A percentile compares a stretch with the other conserved stretches of the same genome.
Evolutionary conservation across 192 early-diverging fungal species (phyloP).

Genomic region (Kickxella alabastrina): DNA sequence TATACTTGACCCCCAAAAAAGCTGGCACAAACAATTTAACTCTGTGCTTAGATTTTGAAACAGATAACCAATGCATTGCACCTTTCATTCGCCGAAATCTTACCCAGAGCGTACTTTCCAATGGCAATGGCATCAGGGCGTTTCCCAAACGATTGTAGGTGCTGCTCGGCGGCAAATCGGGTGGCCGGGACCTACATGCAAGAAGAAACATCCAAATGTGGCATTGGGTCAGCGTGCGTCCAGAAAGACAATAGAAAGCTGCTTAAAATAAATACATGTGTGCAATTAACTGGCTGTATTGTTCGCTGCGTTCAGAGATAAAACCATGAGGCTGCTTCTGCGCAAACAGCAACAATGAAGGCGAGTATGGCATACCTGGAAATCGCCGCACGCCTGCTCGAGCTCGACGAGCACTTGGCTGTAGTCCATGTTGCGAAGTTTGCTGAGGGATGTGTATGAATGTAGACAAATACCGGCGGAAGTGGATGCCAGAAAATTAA

Average conservation of each 20-base stretch:
- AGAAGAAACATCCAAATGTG: background rate
- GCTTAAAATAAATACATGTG: too few relatives aligned
- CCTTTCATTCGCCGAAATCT: too few relatives aligned
- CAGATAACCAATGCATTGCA: background rate
- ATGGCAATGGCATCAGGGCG: slow-evolving; percentile 39
- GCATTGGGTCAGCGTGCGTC: too few relatives aligned
- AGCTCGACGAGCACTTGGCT: slow-evolving; percentile 23
- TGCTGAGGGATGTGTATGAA: too few relatives aligned
- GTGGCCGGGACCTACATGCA: slow-evolving; percentile 32
- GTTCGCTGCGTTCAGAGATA: too few relatives aligned
- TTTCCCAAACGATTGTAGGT: slow-evolving; percentile 40
- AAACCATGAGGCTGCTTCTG: too few relatives aligned
- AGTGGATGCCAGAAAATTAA: too few relatives aligned
- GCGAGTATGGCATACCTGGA: slow-evolving; percentile 22
- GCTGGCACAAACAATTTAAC: too few relatives aligned
- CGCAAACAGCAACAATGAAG: background rate
- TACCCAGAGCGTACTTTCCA: slow-evolving; percentile 42
- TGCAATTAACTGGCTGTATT: too few relatives aligned
- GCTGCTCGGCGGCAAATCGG: slow-evolving; percentile 31
- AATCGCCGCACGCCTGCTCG: slow-evolving; percentile 46
- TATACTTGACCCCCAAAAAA: background rate
- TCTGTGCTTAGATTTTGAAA: too few relatives aligned
- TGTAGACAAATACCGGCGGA: background rate
- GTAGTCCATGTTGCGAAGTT: slow-evolving; percentile 50
- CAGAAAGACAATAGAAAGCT: too few relatives aligned